Percentiles rank a stretch among this genome's conserved stretches.
phyloP scores from a whole-genome alignment of 306 rosid genomes.

The Neltuma alba region DNA sequence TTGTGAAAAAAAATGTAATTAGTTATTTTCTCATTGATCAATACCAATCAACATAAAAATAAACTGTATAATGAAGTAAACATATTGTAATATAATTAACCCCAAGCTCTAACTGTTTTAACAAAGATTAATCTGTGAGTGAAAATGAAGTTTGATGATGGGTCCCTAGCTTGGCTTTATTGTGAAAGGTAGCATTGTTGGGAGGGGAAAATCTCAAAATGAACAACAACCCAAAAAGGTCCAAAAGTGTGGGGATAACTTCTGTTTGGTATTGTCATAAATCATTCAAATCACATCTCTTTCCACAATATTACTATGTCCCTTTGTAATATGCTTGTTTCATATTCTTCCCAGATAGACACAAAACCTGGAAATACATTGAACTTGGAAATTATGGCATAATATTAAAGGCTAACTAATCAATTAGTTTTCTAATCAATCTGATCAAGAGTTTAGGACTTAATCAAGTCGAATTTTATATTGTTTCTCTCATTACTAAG shows the following conservation, averaged over 20 bases:
- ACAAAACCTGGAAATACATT: constrained; percentile 1
- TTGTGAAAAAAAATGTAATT: no score
- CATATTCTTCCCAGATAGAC: background rate
- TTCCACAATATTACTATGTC: constrained; percentile 22
- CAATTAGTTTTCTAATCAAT: no score
- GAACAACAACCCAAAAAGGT: background rate
- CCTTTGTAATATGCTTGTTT: constrained; percentile 17
- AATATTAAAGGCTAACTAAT: no score
- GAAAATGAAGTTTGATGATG: background rate
- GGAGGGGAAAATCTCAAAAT: background rate
- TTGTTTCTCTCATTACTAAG: no score
- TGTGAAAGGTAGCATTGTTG: constrained; percentile 9
- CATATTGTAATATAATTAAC: no score
- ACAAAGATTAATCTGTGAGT: background rate
- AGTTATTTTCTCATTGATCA: no score
- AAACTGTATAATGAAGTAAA: no score
- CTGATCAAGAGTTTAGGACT: no score
- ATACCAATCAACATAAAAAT: no score
- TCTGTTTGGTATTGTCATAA: constrained; percentile 29
- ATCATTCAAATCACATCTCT: constrained; percentile 41
- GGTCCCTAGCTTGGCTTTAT: background rate
- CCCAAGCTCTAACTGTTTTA: background rate
- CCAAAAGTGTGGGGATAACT: constrained; percentile 36
- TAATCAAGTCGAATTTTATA: no score
- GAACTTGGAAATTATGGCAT: constrained; percentile 5